Percentiles rank a stretch among this genome's conserved stretches.
Evolutionary conservation across 331 rosid species (phyloP).

Genomic region (Spiraea crenata): DNA sequence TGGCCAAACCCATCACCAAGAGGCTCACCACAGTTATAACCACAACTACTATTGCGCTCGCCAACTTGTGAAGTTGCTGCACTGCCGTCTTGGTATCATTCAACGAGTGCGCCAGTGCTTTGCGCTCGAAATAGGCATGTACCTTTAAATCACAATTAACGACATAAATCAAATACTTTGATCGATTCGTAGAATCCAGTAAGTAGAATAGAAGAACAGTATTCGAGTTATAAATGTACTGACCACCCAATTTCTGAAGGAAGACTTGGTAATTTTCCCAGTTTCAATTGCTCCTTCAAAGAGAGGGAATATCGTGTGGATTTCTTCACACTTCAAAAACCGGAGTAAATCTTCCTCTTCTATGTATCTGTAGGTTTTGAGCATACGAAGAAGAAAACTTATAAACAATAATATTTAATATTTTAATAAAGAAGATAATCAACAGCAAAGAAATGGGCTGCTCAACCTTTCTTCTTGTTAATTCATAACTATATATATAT

Average conservation of each 20-base stretch:
- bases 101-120: slow-evolving; percentile 71
- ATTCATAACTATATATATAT: too few relatives aligned
- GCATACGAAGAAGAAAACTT: neutral
- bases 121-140: slow-evolving; percentile 75
- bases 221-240: slow-evolving; percentile 10
- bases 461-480: too few relatives aligned
- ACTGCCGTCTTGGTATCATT: slow-evolving; percentile 91
- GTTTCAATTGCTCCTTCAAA: slow-evolving; percentile 81
- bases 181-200: too few relatives aligned
- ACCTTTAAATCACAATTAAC: slow-evolving; percentile 33
- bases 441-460: too few relatives aligned
- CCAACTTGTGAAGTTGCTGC: slow-evolving; percentile 85
- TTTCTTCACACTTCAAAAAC: slow-evolving; percentile 66
- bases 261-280: slow-evolving; percentile 62
- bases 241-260: slow-evolving; percentile 89
- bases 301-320: slow-evolving; percentile 74
- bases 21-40: slow-evolving; percentile 58
- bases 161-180: too few relatives aligned
- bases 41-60: slow-evolving; percentile 66
- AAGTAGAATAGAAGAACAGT: neutral
- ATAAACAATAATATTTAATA: too few relatives aligned
- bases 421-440: too few relatives aligned
- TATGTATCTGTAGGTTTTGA: slow-evolving; percentile 44
- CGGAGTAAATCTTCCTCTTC: slow-evolving; percentile 78
- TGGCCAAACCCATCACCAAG: slow-evolving; percentile 69